Evolutionary conservation across 2,329 filamentous ascomycete genomes (phyloP), one percentile per base, ranked within the genome.

Genomic region (Immersiporthe knoxdaviesiana): DNA sequence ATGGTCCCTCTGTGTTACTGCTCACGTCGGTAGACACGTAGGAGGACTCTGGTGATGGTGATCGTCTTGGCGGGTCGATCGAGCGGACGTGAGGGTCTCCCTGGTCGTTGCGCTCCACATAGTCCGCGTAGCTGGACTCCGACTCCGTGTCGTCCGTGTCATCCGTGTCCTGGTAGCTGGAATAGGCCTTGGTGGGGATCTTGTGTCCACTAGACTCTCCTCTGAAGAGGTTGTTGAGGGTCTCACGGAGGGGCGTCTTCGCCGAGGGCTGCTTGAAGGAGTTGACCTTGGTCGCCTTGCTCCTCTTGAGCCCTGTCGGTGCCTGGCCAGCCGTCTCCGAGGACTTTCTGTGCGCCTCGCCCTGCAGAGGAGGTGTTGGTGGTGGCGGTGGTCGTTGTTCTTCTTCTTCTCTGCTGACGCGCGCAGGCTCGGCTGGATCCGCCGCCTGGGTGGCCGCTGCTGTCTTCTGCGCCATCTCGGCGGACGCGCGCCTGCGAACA

Each of bases 171-270:
- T 85, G 81, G 39, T 79, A 82, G 65, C 82, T 85, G 50, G 84
- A 81, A 70, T 87, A 87, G 35, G 81, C 79, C 70, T 80, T 80
- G 1, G 83, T 81, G 18, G 81, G 80, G 6, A 83, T 78, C 27
- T 79, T 79, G 69, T 84, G 80, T 12, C 81, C 81, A 3, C 78
- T 82, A 1, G 88, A 90, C 75, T 90, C 87, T 39, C 88, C 88
- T 52, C 84, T 84, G 74, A 91, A 90, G 3, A 88, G 88, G 70
- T 88, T 87, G 66, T 85, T 86, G 11, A 91, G 78, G 60, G 84
- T 83, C 54, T 89, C 88, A 30, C 88, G 83, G 66, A 90, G 81
- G 0, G 84, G 85, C 47, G 81, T 82, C 74, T 85, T 88, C 16
- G 75, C 74, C 2, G 71, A 69, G 5, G 74, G 77, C 0, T 81